Conservation (phyloP, 371 early-diverging fungal species). For the Batkoa obscura region DNA sequence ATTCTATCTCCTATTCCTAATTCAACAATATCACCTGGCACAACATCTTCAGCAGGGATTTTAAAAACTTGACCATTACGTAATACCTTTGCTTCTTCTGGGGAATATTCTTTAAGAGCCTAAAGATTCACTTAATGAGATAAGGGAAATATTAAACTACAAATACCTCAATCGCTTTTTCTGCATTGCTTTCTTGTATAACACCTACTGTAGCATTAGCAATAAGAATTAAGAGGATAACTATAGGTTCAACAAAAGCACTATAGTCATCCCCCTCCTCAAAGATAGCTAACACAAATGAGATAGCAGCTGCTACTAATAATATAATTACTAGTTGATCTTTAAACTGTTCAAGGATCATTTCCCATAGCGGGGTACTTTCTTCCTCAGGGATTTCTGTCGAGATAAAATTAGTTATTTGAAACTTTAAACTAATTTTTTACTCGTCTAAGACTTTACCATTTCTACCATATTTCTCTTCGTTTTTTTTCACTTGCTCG, state of each 20-base stretch:
- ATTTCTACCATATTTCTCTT: constrained; percentile 45
- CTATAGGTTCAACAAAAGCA: constrained; percentile 93
- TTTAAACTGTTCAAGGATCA: constrained; percentile 89
- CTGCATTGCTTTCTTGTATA: constrained; percentile 88
- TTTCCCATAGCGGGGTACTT: constrained; percentile 73
- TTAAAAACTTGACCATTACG: constrained; percentile 48
- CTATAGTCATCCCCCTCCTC: constrained; percentile 50
- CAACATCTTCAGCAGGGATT: constrained; percentile 60
- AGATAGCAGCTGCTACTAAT: constrained; percentile 73
- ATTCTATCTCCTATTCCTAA: constrained; percentile 85
- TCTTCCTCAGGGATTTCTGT: constrained; percentile 64
- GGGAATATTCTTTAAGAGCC: constrained; percentile 84
- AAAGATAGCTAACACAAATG: constrained; percentile 78
- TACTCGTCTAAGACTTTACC: constrained; percentile 22
- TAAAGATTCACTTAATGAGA: constrained; percentile 9
- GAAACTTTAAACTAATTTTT: no score
- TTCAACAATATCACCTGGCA: constrained; percentile 92
- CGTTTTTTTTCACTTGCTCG: constrained; percentile 28
- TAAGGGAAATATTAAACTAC: neutral
- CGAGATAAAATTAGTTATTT: neutral
- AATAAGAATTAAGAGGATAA: constrained; percentile 87
- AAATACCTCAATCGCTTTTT: constrained; percentile 79
- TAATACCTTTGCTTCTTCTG: constrained; percentile 82
- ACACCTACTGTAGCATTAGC: constrained; percentile 96
- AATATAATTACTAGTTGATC: constrained; percentile 94